Percentiles rank a stretch among this genome's conserved stretches.
Conservation (phyloP, 2,329 filamentous ascomycete species). For the Colletotrichum magnum region DNA sequence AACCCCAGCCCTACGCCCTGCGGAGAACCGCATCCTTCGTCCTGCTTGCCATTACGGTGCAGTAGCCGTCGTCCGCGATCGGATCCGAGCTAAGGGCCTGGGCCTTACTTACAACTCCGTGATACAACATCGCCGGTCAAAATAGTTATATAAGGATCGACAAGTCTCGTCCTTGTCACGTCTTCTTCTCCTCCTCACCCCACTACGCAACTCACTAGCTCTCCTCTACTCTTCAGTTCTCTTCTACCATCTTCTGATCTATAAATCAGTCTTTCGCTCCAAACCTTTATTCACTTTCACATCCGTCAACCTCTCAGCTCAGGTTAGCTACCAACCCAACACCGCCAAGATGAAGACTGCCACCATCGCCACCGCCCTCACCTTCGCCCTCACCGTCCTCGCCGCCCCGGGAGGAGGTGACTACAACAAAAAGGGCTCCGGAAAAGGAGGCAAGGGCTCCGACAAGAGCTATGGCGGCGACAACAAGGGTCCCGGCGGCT, state of each 20-base stretch:
- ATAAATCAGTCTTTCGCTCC: background rate
- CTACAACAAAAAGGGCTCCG: background rate
- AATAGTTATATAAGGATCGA: background rate
- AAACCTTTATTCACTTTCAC: background rate
- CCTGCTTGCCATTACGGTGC: background rate
- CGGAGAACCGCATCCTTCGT: background rate
- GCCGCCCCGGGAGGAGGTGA: constrained; percentile 7
- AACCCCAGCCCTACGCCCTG: too few relatives aligned
- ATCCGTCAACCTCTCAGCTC: too few relatives aligned
- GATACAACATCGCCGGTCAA: background rate
- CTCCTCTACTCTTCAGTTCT: background rate
- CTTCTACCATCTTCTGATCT: background rate
- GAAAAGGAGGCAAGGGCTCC: too few relatives aligned
- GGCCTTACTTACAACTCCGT: background rate
- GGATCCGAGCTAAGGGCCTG: background rate
- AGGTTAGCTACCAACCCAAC: background rate
- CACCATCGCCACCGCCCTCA: constrained; percentile 10
- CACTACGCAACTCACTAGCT: background rate
- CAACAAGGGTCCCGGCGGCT: background rate
- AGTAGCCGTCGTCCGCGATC: background rate
- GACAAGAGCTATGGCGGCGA: too few relatives aligned
- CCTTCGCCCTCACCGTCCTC: constrained; percentile 9
- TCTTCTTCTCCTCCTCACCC: background rate
- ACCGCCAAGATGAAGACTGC: constrained; percentile 30
- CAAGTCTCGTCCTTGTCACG: background rate